phyloP scores from a whole-genome alignment of 208 protist genomes.

The Herpetomonas samuelpessoai region DNA sequence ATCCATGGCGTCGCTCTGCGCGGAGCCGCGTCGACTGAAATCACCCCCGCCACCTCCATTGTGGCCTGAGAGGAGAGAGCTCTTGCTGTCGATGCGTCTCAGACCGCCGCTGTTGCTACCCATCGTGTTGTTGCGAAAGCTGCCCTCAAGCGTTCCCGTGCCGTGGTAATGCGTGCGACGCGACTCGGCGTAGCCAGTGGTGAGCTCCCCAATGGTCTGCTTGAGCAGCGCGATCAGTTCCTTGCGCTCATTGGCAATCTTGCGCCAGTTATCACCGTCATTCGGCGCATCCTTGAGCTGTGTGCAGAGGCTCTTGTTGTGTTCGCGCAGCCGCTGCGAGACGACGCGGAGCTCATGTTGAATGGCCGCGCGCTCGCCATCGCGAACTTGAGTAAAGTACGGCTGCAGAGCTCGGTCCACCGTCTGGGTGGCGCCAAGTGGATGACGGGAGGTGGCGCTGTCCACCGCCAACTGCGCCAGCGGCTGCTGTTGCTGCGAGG shows the following conservation, averaged over 20 bases:
- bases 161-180: conserved; percentile 20
- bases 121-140: conserved; percentile 14
- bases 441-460: no score
- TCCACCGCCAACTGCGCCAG: neutral
- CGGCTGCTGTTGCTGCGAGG: neutral
- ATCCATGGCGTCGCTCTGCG: neutral
- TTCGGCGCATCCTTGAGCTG: conserved; percentile 92
- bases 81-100: conserved; percentile 10
- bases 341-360: conserved; percentile 65
- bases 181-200: conserved; percentile 56
- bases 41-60: conserved; percentile 1
- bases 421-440: neutral
- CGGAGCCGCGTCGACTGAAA: neutral
- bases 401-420: neutral
- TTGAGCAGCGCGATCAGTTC: conserved; percentile 80
- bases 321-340: conserved; percentile 67
- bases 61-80: conserved; percentile 8
- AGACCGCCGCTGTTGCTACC: neutral
- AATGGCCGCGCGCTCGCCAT: conserved; percentile 36
- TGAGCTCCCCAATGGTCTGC: conserved; percentile 65
- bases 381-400: conserved; percentile 35
- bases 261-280: conserved; percentile 90
- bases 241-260: conserved; percentile 77
- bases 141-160: conserved; percentile 12
- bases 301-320: conserved; percentile 76